These are phyloP conservation scores for Gossypium arboreum DNA, from an alignment of 345 rosid species.

Conservation along the genomic window DNA sequence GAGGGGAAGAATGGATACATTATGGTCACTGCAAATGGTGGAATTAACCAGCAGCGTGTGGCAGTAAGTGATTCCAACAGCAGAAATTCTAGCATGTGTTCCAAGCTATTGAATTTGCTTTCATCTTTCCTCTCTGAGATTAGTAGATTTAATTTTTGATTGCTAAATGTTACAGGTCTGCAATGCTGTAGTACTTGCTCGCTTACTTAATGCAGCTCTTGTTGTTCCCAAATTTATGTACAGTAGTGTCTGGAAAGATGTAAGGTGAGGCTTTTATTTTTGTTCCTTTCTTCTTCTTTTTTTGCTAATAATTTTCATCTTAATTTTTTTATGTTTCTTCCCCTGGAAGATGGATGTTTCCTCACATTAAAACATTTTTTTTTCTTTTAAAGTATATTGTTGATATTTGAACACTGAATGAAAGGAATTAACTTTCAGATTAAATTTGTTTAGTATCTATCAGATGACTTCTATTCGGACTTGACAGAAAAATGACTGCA, in stretches of 20 bases:
- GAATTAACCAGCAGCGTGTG: conserved; percentile 93
- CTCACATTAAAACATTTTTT: background rate
- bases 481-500: conserved; percentile 23
- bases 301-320: background rate
- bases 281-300: conserved; percentile 18
- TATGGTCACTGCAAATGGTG: conserved; percentile 94
- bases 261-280: conserved; percentile 50
- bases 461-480: conserved; percentile 13
- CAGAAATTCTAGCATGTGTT: background rate
- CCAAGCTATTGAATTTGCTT: background rate
- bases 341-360: background rate
- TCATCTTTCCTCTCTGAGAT: conserved; percentile 3
- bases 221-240: conserved; percentile 87
- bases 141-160: background rate
- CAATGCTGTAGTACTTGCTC: conserved; percentile 81
- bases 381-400: background rate
- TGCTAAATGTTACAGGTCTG: conserved; percentile 53
- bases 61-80: conserved; percentile 59
- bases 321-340: background rate
- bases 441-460: conserved; percentile 9
- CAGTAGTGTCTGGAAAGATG: conserved; percentile 93
- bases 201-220: conserved; percentile 84
- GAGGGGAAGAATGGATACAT: conserved; percentile 89
- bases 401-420: background rate
- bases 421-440: conserved; percentile 6